These are phyloP conservation scores for Fusarium sulawesiense DNA, from an alignment of 2,329 filamentous ascomycete genomes.

Conservation along the genomic window DNA sequence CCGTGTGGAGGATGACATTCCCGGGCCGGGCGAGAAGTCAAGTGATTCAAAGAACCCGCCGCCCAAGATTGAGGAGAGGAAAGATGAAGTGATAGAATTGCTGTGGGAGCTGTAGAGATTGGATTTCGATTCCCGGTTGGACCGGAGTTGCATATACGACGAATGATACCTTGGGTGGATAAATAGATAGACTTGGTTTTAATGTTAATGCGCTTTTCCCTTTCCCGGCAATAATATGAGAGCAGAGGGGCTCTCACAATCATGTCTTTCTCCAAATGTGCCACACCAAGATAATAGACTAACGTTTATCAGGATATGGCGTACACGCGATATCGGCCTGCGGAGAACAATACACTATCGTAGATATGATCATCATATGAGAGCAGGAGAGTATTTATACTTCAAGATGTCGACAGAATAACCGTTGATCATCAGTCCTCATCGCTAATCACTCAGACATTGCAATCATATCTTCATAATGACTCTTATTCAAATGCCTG, in stretches of 20 bases:
- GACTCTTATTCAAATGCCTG: neutral
- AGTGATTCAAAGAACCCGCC: conserved; percentile 6
- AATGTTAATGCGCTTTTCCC: conserved; percentile 44
- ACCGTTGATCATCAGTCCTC: neutral
- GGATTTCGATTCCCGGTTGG: conserved; percentile 2
- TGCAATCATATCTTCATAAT: neutral
- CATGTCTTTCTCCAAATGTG: conserved; percentile 11
- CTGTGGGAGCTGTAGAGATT: conserved; percentile 54
- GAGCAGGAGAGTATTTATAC: neutral
- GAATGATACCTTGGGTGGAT: conserved; percentile 42
- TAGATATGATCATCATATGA: neutral
- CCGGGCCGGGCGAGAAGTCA: conserved; percentile 51
- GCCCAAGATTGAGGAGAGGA: conserved; percentile 38
- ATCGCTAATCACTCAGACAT: too few relatives aligned
- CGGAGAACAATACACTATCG: conserved; percentile 18
- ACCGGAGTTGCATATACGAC: conserved; percentile 36
- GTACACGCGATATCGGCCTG: conserved; percentile 35
- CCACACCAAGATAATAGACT: conserved; percentile 6
- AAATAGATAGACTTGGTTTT: conserved; percentile 26
- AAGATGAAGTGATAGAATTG: conserved; percentile 62
- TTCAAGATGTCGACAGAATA: neutral
- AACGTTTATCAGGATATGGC: conserved; percentile 11
- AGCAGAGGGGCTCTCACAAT: conserved; percentile 17
- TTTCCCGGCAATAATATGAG: conserved; percentile 21
- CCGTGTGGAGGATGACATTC: conserved; percentile 51